Evolutionary conservation across 202 grass and related monocot species (phyloP).

Genomic region (Brachypodium distachyon): DNA sequence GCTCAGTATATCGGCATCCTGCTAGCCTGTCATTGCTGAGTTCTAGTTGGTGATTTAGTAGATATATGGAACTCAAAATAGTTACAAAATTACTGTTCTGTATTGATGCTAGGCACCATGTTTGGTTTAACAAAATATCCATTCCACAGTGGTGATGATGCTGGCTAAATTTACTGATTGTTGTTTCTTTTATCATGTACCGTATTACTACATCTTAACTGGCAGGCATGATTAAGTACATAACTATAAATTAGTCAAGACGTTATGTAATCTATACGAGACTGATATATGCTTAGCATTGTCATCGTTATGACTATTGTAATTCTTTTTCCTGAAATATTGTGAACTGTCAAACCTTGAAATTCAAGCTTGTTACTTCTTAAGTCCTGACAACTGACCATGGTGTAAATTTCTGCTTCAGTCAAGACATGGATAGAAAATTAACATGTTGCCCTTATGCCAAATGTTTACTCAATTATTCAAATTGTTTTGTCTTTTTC

Average conservation of each 20-base stretch:
- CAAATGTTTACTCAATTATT: not conserved
- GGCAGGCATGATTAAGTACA: not conserved
- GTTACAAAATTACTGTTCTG: not conserved
- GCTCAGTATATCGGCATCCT: not conserved
- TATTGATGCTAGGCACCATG: not conserved
- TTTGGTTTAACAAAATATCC: not conserved
- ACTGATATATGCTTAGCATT: not conserved
- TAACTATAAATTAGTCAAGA: not conserved
- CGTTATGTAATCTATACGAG: not conserved
- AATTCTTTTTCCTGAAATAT: not conserved
- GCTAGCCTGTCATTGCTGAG: not conserved
- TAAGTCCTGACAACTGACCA: not conserved
- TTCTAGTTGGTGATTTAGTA: not conserved
- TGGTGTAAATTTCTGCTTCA: not conserved
- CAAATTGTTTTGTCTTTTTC: not conserved
- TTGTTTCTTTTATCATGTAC: not conserved
- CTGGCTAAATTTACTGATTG: not conserved
- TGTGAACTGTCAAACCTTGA: not conserved
- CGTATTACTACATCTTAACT: not conserved
- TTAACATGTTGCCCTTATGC: not conserved
- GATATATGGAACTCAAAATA: not conserved
- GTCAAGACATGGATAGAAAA: not conserved
- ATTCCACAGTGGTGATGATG: not conserved
- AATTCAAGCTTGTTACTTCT: not conserved
- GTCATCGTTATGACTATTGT: not conserved